phyloP scores from a whole-genome alignment of 2,329 filamentous ascomycete species.

The Penicillium italicum region DNA sequence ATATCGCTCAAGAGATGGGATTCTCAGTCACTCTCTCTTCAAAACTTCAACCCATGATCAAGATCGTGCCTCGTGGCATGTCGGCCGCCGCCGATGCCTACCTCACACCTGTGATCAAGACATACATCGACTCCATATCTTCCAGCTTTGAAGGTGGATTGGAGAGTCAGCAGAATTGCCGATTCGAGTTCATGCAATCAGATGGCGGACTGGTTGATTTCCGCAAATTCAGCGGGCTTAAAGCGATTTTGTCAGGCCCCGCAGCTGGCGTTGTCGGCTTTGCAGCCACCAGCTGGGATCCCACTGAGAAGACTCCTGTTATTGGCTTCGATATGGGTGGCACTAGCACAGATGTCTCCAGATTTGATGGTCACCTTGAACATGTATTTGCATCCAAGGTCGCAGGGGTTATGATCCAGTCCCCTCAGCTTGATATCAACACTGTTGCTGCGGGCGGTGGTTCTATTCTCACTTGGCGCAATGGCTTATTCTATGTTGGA shows the following conservation, averaged over 20 bases:
- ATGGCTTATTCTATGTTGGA: slow-evolving; percentile 86
- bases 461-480: slow-evolving; percentile 71
- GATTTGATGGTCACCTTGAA: slow-evolving; percentile 84
- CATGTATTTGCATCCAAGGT: slow-evolving; percentile 94
- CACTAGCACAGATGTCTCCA: slow-evolving; percentile 82
- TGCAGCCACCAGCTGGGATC: slow-evolving; percentile 84
- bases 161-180: slow-evolving; percentile 65
- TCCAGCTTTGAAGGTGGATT: slow-evolving; percentile 76
- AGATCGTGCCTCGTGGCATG: slow-evolving; percentile 71
- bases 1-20: slow-evolving; percentile 72
- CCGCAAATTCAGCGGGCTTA: slow-evolving; percentile 71
- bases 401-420: slow-evolving; percentile 89
- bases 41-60: slow-evolving; percentile 81
- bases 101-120: slow-evolving; percentile 72
- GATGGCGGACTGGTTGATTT: slow-evolving; percentile 65
- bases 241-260: slow-evolving; percentile 83
- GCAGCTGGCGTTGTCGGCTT: slow-evolving; percentile 95
- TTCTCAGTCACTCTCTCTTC: slow-evolving; percentile 76
- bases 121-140: slow-evolving; percentile 58
- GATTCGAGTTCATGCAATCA: slow-evolving; percentile 96
- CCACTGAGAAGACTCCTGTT: slow-evolving; percentile 74
- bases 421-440: slow-evolving; percentile 89
- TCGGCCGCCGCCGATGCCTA: slow-evolving; percentile 78
- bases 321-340: slow-evolving; percentile 97
- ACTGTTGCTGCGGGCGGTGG: slow-evolving; percentile 84